Evolutionary conservation across 169 alveolate genomes (phyloP).

Genomic region (Eimeria necatrix): DNA sequence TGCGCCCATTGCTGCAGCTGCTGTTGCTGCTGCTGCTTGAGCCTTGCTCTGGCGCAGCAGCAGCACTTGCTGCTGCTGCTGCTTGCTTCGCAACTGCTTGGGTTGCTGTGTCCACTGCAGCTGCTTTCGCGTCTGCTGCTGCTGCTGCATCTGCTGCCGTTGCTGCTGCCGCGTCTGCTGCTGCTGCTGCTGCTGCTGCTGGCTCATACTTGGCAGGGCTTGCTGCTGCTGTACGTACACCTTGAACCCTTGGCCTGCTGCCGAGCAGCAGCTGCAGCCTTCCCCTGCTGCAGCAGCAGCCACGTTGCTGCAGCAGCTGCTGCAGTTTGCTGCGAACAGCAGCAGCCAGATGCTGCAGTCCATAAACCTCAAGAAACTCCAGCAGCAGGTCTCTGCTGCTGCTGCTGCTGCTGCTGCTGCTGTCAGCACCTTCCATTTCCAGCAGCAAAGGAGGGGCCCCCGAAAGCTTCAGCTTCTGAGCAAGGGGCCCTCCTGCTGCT

Average conservation of each 20-base stretch:
- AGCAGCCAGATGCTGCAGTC: not conserved
- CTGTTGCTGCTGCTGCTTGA: not conserved
- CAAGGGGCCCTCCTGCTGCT: not conserved
- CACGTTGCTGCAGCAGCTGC: not conserved
- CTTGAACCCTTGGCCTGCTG: not conserved
- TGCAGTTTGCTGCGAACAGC: not conserved
- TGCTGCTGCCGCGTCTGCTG: not conserved
- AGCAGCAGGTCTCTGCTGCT: not conserved
- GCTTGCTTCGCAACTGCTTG: no score
- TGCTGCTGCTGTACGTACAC: not conserved
- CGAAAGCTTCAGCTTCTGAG: not conserved
- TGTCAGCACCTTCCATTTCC: not conserved
- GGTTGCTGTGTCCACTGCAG: not conserved
- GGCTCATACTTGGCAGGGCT: not conserved
- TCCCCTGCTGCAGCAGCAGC: not conserved
- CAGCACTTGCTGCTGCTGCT: no score
- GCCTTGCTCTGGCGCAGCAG: not conserved
- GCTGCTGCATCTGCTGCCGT: not conserved
- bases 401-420: not conserved
- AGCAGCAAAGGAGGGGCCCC: not conserved
- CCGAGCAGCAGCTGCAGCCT: not conserved
- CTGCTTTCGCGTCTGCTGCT: conserved; percentile 5
- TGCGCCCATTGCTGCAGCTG: not conserved
- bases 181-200: not conserved
- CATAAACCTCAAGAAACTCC: not conserved